These are phyloP conservation scores for Cryphonectria japonica DNA, from an alignment of 2,329 filamentous ascomycete species.

Conservation along the genomic window DNA sequence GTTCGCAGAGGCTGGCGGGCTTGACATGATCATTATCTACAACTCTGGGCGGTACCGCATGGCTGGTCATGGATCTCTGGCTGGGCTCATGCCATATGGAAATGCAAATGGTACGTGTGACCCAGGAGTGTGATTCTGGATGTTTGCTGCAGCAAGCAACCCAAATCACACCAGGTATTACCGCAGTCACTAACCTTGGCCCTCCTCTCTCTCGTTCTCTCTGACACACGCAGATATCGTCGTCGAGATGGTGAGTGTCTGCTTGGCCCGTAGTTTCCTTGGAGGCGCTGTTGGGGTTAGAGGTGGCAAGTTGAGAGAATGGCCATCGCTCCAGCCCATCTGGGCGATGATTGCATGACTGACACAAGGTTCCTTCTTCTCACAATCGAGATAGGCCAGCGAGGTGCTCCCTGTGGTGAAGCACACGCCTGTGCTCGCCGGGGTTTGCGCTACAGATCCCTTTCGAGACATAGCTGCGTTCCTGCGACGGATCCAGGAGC, in stretches of 20 bases:
- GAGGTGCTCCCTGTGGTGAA: constrained; percentile 70
- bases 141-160: too few relatives aligned
- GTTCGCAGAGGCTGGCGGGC: constrained; percentile 69
- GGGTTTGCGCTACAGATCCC: constrained; percentile 72
- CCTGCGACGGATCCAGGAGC: constrained; percentile 59
- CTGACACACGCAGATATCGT: constrained; percentile 54
- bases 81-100: constrained; percentile 72
- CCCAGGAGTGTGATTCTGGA: too few relatives aligned
- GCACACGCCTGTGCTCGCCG: constrained; percentile 68
- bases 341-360: too few relatives aligned
- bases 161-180: too few relatives aligned
- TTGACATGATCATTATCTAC: constrained; percentile 73
- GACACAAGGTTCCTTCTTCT: not conserved
- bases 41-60: constrained; percentile 75
- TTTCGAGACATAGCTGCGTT: constrained; percentile 66
- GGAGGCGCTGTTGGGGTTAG: too few relatives aligned
- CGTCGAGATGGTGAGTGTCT: constrained; percentile 61
- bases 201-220: not conserved
- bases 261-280: too few relatives aligned
- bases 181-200: not conserved
- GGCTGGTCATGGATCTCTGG: constrained; percentile 70
- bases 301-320: not conserved
- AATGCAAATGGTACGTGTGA: constrained; percentile 58
- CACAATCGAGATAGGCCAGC: constrained; percentile 49
- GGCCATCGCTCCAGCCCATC: not conserved